These are phyloP conservation scores for Pleoardoris graminearum DNA, from an alignment of 2,329 filamentous ascomycete species.

Conservation along the genomic window DNA sequence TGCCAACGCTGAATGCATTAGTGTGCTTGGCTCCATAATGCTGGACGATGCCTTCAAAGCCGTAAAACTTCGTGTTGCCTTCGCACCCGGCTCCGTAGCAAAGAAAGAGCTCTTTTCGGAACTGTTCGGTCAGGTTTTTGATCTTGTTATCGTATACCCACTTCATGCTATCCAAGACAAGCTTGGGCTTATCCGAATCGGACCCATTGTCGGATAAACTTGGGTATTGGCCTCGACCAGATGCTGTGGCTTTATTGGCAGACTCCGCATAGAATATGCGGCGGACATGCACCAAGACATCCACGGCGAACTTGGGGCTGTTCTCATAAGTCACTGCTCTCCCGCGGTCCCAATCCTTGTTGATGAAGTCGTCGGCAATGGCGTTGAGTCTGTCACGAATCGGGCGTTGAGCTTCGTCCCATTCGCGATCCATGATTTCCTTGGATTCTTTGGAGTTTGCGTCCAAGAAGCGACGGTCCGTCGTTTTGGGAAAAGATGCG, in stretches of 20 bases:
- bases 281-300: slow-evolving; percentile 70
- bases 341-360: slow-evolving; percentile 66
- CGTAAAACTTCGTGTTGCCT: slow-evolving; percentile 67
- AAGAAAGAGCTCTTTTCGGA: slow-evolving; percentile 73
- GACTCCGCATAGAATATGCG: slow-evolving; percentile 67
- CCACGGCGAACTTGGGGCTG: slow-evolving; percentile 69
- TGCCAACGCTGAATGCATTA: slow-evolving; percentile 68
- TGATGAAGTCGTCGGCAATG: slow-evolving; percentile 72
- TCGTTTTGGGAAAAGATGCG: slow-evolving; percentile 51
- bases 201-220: slow-evolving; percentile 11
- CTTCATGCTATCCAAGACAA: slow-evolving; percentile 84
- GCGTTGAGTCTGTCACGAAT: slow-evolving; percentile 66
- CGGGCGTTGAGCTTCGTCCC: slow-evolving; percentile 71
- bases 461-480: slow-evolving; percentile 54
- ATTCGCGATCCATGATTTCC: slow-evolving; percentile 67
- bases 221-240: slow-evolving; percentile 9
- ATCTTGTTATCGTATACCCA: slow-evolving; percentile 81
- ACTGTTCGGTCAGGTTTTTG: slow-evolving; percentile 67
- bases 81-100: slow-evolving; percentile 68
- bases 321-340: slow-evolving; percentile 65
- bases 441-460: slow-evolving; percentile 56
- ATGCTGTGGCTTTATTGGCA: slow-evolving; percentile 56
- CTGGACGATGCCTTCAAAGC: slow-evolving; percentile 78
- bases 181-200: slow-evolving; percentile 59
- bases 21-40: slow-evolving; percentile 86